Conservation (phyloP, 768 basidiomycete genomes). For the Clavulina sp. region DNA sequence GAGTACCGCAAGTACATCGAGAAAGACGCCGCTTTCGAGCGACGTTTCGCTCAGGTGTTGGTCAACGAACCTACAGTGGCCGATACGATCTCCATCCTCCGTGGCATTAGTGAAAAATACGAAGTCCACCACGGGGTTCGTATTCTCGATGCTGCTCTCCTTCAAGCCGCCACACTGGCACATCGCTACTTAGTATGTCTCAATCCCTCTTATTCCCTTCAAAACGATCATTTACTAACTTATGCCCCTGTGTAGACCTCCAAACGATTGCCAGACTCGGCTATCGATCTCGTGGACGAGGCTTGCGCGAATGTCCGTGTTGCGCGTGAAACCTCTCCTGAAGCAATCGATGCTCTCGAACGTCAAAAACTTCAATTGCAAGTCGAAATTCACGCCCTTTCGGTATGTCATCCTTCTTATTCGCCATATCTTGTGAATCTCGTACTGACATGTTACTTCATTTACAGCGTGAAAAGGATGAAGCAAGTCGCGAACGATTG, state of each 20-base stretch:
- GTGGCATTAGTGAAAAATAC: conserved; percentile 89
- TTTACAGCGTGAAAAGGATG: conserved; percentile 57
- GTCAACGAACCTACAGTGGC: conserved; percentile 81
- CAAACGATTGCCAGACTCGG: conserved; percentile 62
- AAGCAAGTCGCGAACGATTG: conserved; percentile 72
- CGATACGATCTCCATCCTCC: conserved; percentile 83
- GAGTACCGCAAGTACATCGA: conserved; percentile 92
- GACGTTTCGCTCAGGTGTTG: conserved; percentile 83
- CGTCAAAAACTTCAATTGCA: conserved; percentile 79
- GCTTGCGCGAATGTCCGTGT: conserved; percentile 74
- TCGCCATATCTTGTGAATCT: neutral
- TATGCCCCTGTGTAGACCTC: conserved; percentile 26
- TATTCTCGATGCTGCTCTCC: conserved; percentile 75
- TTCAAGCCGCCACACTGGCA: conserved; percentile 77
- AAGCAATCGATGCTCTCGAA: conserved; percentile 82
- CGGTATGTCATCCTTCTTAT: conserved; percentile 16
- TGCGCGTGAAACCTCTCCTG: conserved; percentile 85
- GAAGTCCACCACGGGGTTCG: conserved; percentile 83
- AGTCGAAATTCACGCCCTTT: conserved; percentile 86
- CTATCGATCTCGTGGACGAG: conserved; percentile 86
- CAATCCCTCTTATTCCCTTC: neutral
- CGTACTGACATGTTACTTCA: neutral
- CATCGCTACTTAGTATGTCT: conserved; percentile 55
- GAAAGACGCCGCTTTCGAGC: conserved; percentile 77
- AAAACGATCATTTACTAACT: neutral